Evolutionary conservation across 2,329 filamentous ascomycete species (phyloP).

Genomic region (Aspergillus sp.): DNA sequence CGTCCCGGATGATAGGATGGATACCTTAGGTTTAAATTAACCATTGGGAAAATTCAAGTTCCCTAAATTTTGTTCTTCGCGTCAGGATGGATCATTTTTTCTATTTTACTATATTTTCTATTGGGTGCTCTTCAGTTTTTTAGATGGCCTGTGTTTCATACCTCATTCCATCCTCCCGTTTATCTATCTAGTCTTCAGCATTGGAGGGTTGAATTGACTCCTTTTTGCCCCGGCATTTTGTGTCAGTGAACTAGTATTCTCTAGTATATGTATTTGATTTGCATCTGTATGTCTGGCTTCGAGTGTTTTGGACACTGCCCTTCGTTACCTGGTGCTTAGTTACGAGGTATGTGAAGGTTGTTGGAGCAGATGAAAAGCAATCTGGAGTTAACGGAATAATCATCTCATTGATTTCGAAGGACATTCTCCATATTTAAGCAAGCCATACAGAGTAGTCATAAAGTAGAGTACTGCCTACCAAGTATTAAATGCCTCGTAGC

Average conservation of each 20-base stretch:
- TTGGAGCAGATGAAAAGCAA: too few species aligned
- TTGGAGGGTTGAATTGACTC: constrained; percentile 22
- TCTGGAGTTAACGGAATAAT: too few species aligned
- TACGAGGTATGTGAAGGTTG: too few species aligned
- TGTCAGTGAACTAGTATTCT: background rate
- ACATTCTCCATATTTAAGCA: too few species aligned
- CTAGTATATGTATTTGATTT: background rate
- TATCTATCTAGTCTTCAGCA: constrained; percentile 19
- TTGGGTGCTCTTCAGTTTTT: constrained; percentile 18
- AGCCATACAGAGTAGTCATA: too few species aligned
- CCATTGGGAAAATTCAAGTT: constrained; percentile 6
- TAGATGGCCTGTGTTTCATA: constrained; percentile 27
- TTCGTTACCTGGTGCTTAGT: background rate
- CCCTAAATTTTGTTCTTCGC: constrained; percentile 12
- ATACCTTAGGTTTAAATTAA: background rate
- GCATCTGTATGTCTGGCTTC: too few species aligned
- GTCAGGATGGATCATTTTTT: constrained; percentile 19
- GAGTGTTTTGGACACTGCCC: background rate
- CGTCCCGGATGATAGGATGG: constrained; percentile 17
- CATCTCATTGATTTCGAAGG: too few species aligned
- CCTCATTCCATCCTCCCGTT: constrained; percentile 13
- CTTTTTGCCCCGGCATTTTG: constrained; percentile 2
- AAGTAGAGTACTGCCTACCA: too few species aligned
- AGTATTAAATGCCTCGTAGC: too few species aligned
- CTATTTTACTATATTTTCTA: constrained; percentile 8